Evolutionary conservation across 1,284 basidiomycete species (phyloP).

Genomic region (Ceratobasidium sp.): DNA sequence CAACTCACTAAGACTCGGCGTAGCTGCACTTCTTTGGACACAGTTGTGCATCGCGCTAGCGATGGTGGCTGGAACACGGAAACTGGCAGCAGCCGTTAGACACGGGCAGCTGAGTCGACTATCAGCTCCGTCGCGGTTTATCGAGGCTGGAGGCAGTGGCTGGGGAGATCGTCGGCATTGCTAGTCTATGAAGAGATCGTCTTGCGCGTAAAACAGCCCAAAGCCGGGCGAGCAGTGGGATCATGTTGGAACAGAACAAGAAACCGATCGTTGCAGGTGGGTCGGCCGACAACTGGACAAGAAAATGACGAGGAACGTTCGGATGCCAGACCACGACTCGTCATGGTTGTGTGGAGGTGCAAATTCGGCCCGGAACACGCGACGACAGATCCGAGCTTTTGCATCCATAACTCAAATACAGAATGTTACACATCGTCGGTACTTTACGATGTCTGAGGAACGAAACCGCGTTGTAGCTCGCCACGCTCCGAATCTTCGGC

Average conservation of each 20-base stretch:
- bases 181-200: background rate
- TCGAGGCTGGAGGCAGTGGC: background rate
- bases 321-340: background rate
- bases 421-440: no score
- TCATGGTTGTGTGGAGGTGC: no score
- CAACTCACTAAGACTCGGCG: background rate
- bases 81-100: background rate
- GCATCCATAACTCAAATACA: no score
- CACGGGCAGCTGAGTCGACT: background rate
- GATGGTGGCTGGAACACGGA: background rate
- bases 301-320: background rate
- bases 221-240: background rate
- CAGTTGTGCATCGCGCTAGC: background rate
- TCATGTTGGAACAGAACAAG: constrained; percentile 20
- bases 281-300: background rate
- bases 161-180: background rate
- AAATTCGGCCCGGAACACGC: no score
- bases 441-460: no score
- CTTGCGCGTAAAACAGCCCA: background rate
- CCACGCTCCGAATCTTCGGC: no score
- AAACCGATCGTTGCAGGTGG: background rate
- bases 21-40: background rate
- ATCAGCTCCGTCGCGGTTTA: constrained; percentile 5
- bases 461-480: no score
- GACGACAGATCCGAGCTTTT: no score